Base-by-base conservation (phyloP, 2,329 filamentous ascomycete species). In the Colletotrichum scovillei region DNA sequence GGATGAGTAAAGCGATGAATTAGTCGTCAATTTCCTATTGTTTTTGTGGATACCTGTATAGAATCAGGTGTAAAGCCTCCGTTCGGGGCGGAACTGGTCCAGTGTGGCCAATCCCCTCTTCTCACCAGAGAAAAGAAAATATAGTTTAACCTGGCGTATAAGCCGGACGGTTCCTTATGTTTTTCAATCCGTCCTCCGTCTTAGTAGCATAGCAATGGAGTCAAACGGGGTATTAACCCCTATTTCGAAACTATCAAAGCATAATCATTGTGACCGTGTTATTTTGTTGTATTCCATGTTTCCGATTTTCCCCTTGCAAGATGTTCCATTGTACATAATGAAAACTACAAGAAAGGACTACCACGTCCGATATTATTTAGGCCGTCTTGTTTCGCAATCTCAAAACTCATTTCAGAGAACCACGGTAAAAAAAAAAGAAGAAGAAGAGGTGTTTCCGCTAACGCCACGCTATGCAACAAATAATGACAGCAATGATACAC, bases 381-480 rank as follows among this genome's bases (percentile, higher is more conserved):
- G 16, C 8, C 38, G 6, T 28, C 24, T 6, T 62, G 38, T 5
- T 19, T 42, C 5, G 32, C 38, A 16, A n/a, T 35, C 24, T 52
- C 24, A 12, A 6, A 11, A 32, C 30, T 22, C 19, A 11, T 22
- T 14, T 30, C 2, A 19, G n/a, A 46, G 7, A 32, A 16, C 35
- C 14, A 56, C n/a, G 22, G 22, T n/a, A n/a, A n/a, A n/a, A n/a
- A n/a, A n/a, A n/a, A n/a, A n/a, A n/a, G n/a, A n/a, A n/a, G n/a
- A n/a, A 22, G 19, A 26, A 5, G 42, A 24, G 19, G 3, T 42
- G 16, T 42, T 7, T 6, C 65, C 66, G 24, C 42, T 30, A 73
- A 74, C 73, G 52, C 73, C 70, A 56, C 62, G 73, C 69, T 74
- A 69, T 66, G 65, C 64, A 63, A 28, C 60, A 42, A 46, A 22